A percentile compares a stretch with the other conserved stretches of the same genome.
These are phyloP conservation scores for Neofusicoccum umdonicola DNA, from an alignment of 2,329 filamentous ascomycete species.

Conservation along the genomic window DNA sequence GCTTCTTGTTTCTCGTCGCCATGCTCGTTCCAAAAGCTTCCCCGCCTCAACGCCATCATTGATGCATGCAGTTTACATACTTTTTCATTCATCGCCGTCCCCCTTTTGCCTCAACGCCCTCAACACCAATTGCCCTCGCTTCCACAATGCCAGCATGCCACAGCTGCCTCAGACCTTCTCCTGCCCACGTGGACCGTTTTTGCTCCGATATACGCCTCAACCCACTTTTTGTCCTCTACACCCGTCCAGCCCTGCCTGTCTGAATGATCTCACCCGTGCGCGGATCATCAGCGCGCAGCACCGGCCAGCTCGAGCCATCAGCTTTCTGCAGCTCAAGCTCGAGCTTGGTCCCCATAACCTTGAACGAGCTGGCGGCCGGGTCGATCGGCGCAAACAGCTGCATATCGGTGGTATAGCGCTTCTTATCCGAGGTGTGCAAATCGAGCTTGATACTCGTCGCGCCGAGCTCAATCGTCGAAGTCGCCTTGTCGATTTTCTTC, in stretches of 20 bases:
- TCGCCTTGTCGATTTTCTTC: conserved; percentile 90
- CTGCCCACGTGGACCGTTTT: neutral
- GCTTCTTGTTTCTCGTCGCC: neutral
- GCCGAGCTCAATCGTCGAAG: conserved; percentile 69
- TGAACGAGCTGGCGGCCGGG: conserved; percentile 69
- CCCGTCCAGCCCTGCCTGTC: conserved; percentile 64
- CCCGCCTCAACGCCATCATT: neutral
- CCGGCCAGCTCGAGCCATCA: conserved; percentile 79
- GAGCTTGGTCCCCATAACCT: conserved; percentile 84
- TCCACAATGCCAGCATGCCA: neutral
- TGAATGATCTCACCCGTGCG: conserved; percentile 81
- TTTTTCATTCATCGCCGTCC: neutral
- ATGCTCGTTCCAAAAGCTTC: neutral
- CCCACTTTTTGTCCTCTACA: neutral
- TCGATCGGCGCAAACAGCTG: conserved; percentile 77
- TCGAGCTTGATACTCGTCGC: conserved; percentile 68
- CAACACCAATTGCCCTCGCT: neutral
- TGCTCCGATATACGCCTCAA: neutral
- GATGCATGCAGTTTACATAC: neutral
- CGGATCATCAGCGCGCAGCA: conserved; percentile 74
- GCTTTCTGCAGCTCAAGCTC: conserved; percentile 74
- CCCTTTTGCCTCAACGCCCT: neutral
- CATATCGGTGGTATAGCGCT: conserved; percentile 73
- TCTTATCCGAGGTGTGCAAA: conserved; percentile 80
- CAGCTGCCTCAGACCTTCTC: neutral